Percentiles rank a stretch among this genome's conserved stretches.
Evolutionary conservation across 2,329 filamentous ascomycete genomes (phyloP).

Genomic region (Dothistroma pini): DNA sequence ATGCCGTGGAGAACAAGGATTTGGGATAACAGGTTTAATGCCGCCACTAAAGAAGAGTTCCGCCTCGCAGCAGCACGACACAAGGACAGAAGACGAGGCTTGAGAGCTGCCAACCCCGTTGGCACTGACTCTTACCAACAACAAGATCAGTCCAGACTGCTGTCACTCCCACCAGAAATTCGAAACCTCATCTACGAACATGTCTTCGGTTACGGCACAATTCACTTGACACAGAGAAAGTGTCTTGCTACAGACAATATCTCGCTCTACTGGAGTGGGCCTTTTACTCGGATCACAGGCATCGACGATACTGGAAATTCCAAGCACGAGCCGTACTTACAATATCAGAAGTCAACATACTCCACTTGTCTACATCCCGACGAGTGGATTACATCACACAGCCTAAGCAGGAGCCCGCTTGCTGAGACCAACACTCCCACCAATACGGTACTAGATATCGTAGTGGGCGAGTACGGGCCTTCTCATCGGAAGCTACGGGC

Average conservation of each 20-base stretch:
- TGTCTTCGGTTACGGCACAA: conserved; percentile 2
- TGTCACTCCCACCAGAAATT: conserved; percentile 2
- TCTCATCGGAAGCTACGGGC: neutral
- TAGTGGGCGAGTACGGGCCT: neutral
- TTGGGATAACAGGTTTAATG: neutral
- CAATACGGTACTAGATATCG: neutral
- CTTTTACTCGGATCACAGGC: neutral
- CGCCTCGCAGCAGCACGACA: neutral
- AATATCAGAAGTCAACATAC: conserved; percentile 1
- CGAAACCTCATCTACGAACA: conserved; percentile 6
- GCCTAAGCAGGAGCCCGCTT: neutral
- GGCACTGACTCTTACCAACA: neutral
- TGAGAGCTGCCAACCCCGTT: neutral
- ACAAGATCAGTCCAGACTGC: neutral
- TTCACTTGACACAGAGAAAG: neutral
- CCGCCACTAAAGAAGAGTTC: neutral
- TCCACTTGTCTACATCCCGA: neutral
- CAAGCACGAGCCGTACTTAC: neutral
- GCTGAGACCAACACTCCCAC: neutral
- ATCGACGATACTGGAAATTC: neutral
- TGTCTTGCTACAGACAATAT: conserved; percentile 2
- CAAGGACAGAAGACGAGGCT: neutral
- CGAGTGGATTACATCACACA: neutral
- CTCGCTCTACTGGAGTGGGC: conserved; percentile 1
- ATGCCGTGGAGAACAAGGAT: conserved; percentile 1